These are phyloP conservation scores for Eucalyptus erythrocorys DNA, from an alignment of 345 rosid species.

Conservation along the genomic window DNA sequence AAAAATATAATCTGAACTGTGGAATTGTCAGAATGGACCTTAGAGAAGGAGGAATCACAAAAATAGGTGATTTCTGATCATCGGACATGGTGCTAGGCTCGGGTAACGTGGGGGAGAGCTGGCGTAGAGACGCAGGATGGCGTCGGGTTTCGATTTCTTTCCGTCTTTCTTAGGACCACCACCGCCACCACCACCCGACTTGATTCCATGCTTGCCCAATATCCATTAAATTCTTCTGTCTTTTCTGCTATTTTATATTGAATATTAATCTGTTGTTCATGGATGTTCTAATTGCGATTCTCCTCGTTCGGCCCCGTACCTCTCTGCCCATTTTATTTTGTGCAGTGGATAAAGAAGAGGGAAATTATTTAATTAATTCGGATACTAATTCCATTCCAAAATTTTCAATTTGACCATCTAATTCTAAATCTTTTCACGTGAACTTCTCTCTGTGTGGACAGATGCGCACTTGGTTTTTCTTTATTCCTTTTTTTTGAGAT, in stretches of 20 bases:
- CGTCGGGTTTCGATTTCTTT: background rate
- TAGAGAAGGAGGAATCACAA: background rate
- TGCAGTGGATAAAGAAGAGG: accelerated
- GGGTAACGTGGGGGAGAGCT: background rate
- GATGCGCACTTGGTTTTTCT: too few relatives aligned
- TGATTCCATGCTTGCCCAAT: background rate
- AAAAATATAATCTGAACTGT: background rate
- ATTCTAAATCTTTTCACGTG: accelerated
- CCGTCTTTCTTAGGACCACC: background rate
- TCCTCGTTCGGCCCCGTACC: background rate
- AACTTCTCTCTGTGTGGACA: accelerated
- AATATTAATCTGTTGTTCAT: background rate
- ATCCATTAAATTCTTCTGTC: background rate
- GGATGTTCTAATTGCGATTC: background rate
- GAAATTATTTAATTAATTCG: accelerated
- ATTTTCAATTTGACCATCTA: background rate
- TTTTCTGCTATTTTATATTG: background rate
- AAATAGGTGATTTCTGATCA: background rate
- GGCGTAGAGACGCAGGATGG: background rate
- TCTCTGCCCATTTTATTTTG: background rate
- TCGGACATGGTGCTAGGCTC: background rate
- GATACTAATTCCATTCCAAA: background rate
- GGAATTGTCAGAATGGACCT: background rate
- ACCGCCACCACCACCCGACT: accelerated
- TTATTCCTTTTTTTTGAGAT: too few relatives aligned